Evolutionary conservation across 1,139 yeast genomes (phyloP), one percentile per base, ranked within the genome.

Genomic region (Kurtzmaniella natalensis): DNA sequence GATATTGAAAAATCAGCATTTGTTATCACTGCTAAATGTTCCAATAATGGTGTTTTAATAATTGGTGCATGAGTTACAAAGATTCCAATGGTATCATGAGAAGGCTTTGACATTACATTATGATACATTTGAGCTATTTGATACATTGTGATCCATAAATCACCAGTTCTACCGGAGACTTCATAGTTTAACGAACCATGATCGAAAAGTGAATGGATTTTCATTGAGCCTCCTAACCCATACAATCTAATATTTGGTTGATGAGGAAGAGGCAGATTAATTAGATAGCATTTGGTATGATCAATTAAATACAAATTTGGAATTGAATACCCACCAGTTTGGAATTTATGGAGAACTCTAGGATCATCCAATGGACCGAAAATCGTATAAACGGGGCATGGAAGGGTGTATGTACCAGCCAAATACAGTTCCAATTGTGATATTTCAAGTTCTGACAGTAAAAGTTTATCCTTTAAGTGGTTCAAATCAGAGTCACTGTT

Each of bases 311-410:
- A 58, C 37, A 84, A 57, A 49, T 84, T 83, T 9, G 76, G 74
- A 4, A 84, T 68, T 2, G 41, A 40, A 41, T 75, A 70, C 11
- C 64, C 60, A 8, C 81, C 82, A 32, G 62, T 54, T 35, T 78
- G 70, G 51, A 84, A 72, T 56, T 74, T 75, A 43, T 77, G 74
- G 30, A 84, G 60, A 15, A 84, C 82, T 7, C 66, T 53, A 2
- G 86, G 76, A 50, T 84, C 94, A 51, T 84, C 94, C 35, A 81
- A 68, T 45, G 84, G 81, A 0, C 94, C 94, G 49, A 75, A 80
- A 13, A 81, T 76, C 4, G 89, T 77, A 55, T 84, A 84, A 1
- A 84, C 86, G 0, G 94, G 92, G 10, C 80, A 72, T 11, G 70
- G 59, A 25, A 84, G 60, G 30, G 39, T 46, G 25, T 51, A 50